phyloP scores from a whole-genome alignment of 352 stramenopile species.

The Elongisporangium undulatum region DNA sequence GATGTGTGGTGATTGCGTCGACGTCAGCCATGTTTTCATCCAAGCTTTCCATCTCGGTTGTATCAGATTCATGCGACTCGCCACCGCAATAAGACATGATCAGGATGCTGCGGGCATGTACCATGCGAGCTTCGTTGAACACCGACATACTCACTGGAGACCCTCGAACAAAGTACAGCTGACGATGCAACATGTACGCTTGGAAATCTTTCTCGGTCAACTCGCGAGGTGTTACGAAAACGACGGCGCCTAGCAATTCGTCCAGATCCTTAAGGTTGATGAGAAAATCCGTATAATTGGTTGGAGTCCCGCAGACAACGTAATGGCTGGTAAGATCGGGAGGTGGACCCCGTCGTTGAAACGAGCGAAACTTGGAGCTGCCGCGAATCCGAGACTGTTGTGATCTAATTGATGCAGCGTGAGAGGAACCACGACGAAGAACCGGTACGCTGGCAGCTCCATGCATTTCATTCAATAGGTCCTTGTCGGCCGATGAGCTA shows the following conservation, averaged over 20 bases:
- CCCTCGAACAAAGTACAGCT: slow-evolving; percentile 63
- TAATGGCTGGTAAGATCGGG: slow-evolving; percentile 36
- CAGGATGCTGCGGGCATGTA: slow-evolving; percentile 56
- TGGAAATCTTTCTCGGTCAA: slow-evolving; percentile 46
- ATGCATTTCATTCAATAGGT: neutral
- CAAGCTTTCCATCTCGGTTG: slow-evolving; percentile 25
- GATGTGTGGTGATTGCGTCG: slow-evolving; percentile 71
- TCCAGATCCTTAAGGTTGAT: slow-evolving; percentile 42
- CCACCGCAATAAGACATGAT: slow-evolving; percentile 63
- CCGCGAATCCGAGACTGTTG: slow-evolving; percentile 12
- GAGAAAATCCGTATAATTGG: slow-evolving; percentile 52
- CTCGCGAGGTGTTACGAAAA: slow-evolving; percentile 52
- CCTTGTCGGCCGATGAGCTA: neutral
- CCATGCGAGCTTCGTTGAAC: slow-evolving; percentile 52
- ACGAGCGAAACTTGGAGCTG: slow-evolving; percentile 34
- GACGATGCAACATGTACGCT: slow-evolving; percentile 34
- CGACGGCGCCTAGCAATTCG: slow-evolving; percentile 24
- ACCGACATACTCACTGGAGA: slow-evolving; percentile 60
- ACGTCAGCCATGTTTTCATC: slow-evolving; percentile 78
- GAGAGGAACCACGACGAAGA: neutral
- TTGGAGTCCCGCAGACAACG: slow-evolving; percentile 67
- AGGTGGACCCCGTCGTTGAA: slow-evolving; percentile 22
- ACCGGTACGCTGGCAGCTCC: neutral
- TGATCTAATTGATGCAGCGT: slow-evolving; percentile 1
- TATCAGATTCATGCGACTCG: slow-evolving; percentile 11